Evolutionary conservation across 2,329 filamentous ascomycete species (phyloP).

Genomic region (Beauveria brongniartii): DNA sequence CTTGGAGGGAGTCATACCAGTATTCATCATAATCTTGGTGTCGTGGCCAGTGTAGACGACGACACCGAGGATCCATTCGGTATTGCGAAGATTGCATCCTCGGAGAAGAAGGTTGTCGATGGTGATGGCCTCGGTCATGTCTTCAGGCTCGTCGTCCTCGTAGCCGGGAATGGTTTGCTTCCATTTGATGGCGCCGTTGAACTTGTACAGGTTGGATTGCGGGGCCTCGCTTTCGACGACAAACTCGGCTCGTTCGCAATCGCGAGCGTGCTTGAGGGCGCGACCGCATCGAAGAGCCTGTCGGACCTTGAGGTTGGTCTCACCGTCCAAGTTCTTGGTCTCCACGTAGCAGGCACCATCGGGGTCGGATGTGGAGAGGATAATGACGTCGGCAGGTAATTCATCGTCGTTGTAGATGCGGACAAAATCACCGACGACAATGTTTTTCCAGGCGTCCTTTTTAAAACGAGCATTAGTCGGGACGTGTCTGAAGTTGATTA

Average conservation of each 20-base stretch:
- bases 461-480: conserved; percentile 75
- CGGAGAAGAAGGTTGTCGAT: conserved; percentile 94
- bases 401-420: conserved; percentile 95
- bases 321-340: conserved; percentile 95
- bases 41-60: conserved; percentile 93
- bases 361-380: conserved; percentile 84
- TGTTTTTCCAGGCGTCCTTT: conserved; percentile 88
- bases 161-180: conserved; percentile 60
- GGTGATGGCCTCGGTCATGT: conserved; percentile 85
- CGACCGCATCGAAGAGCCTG: conserved; percentile 82
- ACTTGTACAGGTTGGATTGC: conserved; percentile 91
- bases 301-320: conserved; percentile 94
- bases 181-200: conserved; percentile 87
- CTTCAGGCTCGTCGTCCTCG: conserved; percentile 52
- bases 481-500: conserved; percentile 65
- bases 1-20: conserved; percentile 90
- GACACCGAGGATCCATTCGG: conserved; percentile 88
- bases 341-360: conserved; percentile 96
- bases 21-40: conserved; percentile 99
- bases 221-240: conserved; percentile 82
- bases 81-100: conserved; percentile 89
- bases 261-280: conserved; percentile 74
- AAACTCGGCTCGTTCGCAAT: conserved; percentile 88
- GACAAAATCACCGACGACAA: conserved; percentile 92
- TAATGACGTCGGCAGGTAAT: conserved; percentile 85